A percentile compares a stretch with the other conserved stretches of the same genome.
phyloP scores from a whole-genome alignment of 2,329 filamentous ascomycete species.

The Calonectria pauciramosa region DNA sequence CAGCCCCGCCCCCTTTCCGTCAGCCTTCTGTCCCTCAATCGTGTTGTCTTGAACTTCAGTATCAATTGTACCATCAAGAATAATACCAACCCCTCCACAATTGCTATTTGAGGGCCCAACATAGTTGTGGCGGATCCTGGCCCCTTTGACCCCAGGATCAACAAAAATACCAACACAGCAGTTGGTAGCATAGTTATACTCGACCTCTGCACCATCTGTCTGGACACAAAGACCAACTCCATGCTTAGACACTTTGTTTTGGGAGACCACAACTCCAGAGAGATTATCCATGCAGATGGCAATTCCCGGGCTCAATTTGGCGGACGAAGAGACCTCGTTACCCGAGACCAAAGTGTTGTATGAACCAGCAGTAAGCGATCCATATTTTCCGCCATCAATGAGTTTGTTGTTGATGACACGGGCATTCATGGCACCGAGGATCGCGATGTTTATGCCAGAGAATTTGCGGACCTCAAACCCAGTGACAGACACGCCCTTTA shows the following conservation, averaged over 20 bases:
- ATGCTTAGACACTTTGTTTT: slow-evolving; percentile 50
- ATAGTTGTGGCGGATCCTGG: slow-evolving; percentile 48
- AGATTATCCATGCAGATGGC: slow-evolving; percentile 54
- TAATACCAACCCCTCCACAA: slow-evolving; percentile 25
- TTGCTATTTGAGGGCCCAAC: slow-evolving; percentile 36
- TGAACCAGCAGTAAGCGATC: slow-evolving; percentile 53
- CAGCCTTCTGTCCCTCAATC: slow-evolving; percentile 41
- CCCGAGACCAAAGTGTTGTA: slow-evolving; percentile 43
- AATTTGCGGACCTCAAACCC: slow-evolving; percentile 52
- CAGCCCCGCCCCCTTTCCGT: slow-evolving; percentile 37
- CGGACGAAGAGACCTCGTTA: slow-evolving; percentile 45
- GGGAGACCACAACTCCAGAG: slow-evolving; percentile 42
- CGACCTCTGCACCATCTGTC: slow-evolving; percentile 48
- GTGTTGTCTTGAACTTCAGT: slow-evolving; percentile 47
- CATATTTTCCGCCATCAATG: slow-evolving; percentile 47
- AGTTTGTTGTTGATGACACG: slow-evolving; percentile 45
- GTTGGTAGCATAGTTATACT: slow-evolving; percentile 49
- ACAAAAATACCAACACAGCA: slow-evolving; percentile 50
- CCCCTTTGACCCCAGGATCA: slow-evolving; percentile 49
- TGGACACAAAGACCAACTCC: slow-evolving; percentile 52
- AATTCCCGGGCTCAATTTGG: slow-evolving; percentile 36
- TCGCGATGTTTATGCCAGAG: slow-evolving; percentile 52
- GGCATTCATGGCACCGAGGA: slow-evolving; percentile 49
- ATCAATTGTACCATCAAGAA: slow-evolving; percentile 46
- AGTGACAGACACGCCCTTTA: slow-evolving; percentile 49